Conservation (phyloP, 2,329 filamentous ascomycete species). For the Ophiostoma quercus region DNA sequence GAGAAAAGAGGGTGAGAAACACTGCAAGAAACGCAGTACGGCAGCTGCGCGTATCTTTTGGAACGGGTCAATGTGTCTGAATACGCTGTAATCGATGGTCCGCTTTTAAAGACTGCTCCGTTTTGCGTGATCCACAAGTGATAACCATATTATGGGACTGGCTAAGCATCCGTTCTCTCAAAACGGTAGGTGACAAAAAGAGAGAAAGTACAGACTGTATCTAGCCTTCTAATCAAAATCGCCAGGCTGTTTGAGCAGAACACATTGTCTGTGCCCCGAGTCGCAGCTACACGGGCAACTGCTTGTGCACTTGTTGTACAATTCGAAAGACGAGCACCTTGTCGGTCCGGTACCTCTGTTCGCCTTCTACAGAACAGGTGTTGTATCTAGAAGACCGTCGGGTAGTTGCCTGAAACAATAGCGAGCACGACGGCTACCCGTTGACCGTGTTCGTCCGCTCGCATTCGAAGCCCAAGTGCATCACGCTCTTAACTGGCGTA, state of each 20-base stretch:
- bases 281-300: not conserved
- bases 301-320: not conserved
- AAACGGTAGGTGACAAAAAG: not conserved
- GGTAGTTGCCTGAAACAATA: not conserved
- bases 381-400: not conserved
- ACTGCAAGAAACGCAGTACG: not conserved
- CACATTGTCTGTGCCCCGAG: not conserved
- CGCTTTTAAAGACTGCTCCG: not conserved
- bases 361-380: too few species aligned
- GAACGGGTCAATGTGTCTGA: not conserved
- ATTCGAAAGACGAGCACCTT: not conserved
- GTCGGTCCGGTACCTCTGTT: not conserved
- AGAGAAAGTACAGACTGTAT: not conserved
- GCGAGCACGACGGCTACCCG: not conserved
- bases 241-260: not conserved
- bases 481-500: not conserved
- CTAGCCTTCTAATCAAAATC: not conserved
- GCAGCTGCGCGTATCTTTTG: slow-evolving; percentile 16
- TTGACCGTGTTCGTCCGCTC: not conserved
- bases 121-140: not conserved
- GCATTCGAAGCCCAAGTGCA: not conserved
- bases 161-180: not conserved
- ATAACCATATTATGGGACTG: slow-evolving; percentile 7
- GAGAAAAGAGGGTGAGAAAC: not conserved
- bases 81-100: not conserved